These are phyloP conservation scores for Aspergillus mulundensis DNA, from an alignment of 495 filamentous ascomycete genomes.

Conservation along the genomic window DNA sequence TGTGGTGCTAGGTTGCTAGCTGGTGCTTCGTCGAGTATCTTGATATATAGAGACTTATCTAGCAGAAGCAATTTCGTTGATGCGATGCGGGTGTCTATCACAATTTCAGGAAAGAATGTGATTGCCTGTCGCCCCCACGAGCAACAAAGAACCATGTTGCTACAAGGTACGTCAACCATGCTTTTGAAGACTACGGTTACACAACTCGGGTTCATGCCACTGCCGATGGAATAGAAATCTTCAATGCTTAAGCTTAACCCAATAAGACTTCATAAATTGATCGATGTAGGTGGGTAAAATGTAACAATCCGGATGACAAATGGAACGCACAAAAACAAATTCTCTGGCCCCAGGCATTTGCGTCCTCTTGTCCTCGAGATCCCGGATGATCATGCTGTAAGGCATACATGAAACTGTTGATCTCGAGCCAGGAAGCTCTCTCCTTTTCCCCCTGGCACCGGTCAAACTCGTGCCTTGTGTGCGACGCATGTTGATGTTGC, in stretches of 20 bases:
- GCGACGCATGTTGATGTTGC: background rate
- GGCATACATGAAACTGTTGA: background rate
- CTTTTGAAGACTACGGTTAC: background rate
- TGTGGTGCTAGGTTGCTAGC: background rate
- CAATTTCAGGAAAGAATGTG: background rate
- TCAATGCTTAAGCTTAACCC: background rate
- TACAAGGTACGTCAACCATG: too few relatives aligned
- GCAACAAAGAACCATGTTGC: too few relatives aligned
- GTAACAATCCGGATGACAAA: background rate
- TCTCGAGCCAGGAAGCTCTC: background rate
- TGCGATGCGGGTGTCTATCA: background rate
- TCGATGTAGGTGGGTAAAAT: background rate
- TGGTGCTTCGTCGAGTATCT: background rate
- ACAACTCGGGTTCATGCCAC: background rate
- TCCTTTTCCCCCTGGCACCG: background rate
- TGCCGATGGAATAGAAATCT: background rate
- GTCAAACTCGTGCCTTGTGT: background rate
- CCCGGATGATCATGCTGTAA: background rate
- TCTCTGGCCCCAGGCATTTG: background rate
- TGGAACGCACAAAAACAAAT: background rate
- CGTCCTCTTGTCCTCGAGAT: background rate
- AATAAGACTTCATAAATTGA: background rate
- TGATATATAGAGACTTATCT: background rate
- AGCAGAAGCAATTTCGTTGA: background rate
- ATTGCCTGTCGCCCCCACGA: too few relatives aligned